Evolutionary conservation across 441 rosid species (phyloP), one percentile per base, ranked within the genome.

Genomic region (Erysimum cheiri): DNA sequence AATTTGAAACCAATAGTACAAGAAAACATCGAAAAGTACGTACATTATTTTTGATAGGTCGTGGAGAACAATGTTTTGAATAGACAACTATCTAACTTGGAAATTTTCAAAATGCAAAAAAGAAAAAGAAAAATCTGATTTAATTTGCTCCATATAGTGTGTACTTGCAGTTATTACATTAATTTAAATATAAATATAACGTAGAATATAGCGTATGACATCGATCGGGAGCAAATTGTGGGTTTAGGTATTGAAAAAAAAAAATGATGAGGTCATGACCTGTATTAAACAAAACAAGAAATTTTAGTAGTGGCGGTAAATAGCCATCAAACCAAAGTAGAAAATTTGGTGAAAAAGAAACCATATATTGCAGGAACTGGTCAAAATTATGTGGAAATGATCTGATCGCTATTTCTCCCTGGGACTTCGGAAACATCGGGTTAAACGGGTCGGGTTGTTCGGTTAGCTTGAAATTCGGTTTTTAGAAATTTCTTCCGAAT

Each of bases 41-140:
- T n/a, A n/a, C n/a, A 69, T 15, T 39, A 49, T 50, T 32, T 52
- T 13, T 50, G 60, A 28, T 50, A 50, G 46, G 61, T 60, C 44
- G 60, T 60, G 61, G 61, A 49, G 22, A 59, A 31, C 49, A 32
- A 4, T 60, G 35, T 39, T 44, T 69, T 70, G 17, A 29, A 70
- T 49, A 40, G 74, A 40, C 74, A 70, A 61, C 37, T 41, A 61
- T 61, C 44, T 7, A 61, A 48, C 13, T 62, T 61, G 54, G 57
- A 54, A 43, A 24, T 0, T 33, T 63, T 63, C 56, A 43, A 61
- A 15, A 40, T 1, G 14, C 24, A 22, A 22, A 22, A 22, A 22
- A 2, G 24, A 3, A 40, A 22, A 1, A 11, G 28, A 2, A 12
- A 17, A 40, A 9, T 17, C 24, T 6, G 61, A 7, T 53, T 33